These are phyloP conservation scores for Casuarina glauca DNA, from an alignment of 306 rosid genomes.

Conservation along the genomic window DNA sequence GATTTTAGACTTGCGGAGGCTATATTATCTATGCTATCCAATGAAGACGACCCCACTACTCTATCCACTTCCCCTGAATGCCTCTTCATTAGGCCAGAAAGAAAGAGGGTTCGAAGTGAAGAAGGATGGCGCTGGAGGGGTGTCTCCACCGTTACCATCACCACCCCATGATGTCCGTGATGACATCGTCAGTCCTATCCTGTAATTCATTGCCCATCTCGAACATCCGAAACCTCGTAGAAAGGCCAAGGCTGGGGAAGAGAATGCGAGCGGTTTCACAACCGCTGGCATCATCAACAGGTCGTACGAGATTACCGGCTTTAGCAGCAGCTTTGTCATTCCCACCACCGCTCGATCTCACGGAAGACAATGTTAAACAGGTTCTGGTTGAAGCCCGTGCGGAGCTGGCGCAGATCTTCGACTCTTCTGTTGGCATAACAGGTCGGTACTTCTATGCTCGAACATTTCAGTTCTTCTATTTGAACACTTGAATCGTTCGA, in stretches of 20 bases:
- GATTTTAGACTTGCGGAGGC: too few species aligned
- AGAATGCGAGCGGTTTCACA: neutral
- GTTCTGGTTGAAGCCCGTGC: slow-evolving; percentile 69
- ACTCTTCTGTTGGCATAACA: slow-evolving; percentile 86
- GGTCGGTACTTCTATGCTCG: slow-evolving; percentile 31
- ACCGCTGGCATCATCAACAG: neutral
- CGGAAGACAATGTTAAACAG: slow-evolving; percentile 64
- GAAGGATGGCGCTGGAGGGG: slow-evolving; percentile 19
- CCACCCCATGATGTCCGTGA: neutral
- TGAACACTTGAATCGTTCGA: neutral
- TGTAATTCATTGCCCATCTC: neutral
- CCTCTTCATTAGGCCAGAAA: neutral
- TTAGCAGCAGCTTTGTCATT: slow-evolving; percentile 40
- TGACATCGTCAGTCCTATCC: neutral
- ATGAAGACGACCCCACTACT: neutral
- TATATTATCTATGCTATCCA: too few species aligned
- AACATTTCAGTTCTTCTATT: neutral
- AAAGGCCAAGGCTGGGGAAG: neutral
- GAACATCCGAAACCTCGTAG: slow-evolving; percentile 8
- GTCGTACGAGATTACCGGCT: slow-evolving; percentile 28
- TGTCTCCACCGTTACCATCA: slow-evolving; percentile 14
- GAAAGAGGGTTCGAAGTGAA: neutral
- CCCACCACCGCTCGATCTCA: slow-evolving; percentile 70
- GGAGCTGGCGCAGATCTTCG: slow-evolving; percentile 76
- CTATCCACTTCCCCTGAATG: slow-evolving; percentile 16